These are phyloP conservation scores for Tricholoma matsutake DNA, from an alignment of 768 basidiomycete species.

Conservation along the genomic window DNA sequence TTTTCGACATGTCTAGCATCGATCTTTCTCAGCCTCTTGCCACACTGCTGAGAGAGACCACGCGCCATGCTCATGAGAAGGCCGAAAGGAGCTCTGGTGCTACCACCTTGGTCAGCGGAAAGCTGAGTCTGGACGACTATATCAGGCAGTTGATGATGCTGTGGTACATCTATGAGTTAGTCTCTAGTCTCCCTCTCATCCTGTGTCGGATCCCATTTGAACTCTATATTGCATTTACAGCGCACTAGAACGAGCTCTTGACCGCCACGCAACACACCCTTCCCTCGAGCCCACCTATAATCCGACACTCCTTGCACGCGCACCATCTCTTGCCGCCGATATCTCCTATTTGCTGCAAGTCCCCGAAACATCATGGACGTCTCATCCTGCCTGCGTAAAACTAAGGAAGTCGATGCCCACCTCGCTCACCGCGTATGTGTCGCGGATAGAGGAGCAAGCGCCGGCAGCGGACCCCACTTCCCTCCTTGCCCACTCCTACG, in stretches of 20 bases:
- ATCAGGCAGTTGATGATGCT: conserved; percentile 71
- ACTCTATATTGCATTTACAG: conserved; percentile 27
- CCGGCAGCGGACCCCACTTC: conserved; percentile 42
- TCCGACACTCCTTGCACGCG: conserved; percentile 63
- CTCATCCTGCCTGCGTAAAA: conserved; percentile 49
- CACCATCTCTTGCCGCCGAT: conserved; percentile 58
- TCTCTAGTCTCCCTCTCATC: too few relatives aligned
- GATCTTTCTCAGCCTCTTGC: conserved; percentile 44
- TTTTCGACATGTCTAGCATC: too few relatives aligned
- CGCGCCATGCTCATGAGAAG: conserved; percentile 51
- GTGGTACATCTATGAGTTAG: conserved; percentile 77
- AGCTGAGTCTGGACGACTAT: conserved; percentile 62
- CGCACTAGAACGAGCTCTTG: conserved; percentile 54
- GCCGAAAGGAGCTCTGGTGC: conserved; percentile 60
- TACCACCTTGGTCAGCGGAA: conserved; percentile 52
- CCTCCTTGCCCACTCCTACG: conserved; percentile 76
- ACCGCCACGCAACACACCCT: conserved; percentile 58
- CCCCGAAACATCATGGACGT: conserved; percentile 49
- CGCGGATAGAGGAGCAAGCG: conserved; percentile 49
- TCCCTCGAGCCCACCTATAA: conserved; percentile 69
- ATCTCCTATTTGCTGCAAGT: conserved; percentile 59
- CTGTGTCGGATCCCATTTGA: not conserved
- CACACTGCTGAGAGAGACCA: conserved; percentile 45
- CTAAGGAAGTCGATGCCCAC: conserved; percentile 46
- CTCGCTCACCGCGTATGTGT: conserved; percentile 49